Evolutionary conservation across 2,329 filamentous ascomycete species (phyloP).

Genomic region (Paraphoma sp.): DNA sequence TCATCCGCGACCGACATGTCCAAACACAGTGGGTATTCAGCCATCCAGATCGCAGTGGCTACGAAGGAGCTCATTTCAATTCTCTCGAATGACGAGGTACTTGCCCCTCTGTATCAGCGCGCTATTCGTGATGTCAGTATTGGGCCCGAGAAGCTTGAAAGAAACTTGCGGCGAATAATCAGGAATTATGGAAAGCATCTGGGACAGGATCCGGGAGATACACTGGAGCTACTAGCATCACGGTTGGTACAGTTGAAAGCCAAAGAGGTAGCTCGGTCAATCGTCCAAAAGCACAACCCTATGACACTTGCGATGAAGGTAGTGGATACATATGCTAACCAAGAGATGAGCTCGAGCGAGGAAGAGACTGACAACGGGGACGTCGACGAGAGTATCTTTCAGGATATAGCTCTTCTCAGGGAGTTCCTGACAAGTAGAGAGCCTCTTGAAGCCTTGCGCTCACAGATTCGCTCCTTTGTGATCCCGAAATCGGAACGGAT

Average conservation of each 20-base stretch:
- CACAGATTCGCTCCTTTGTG: background rate
- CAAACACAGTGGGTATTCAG: constrained; percentile 8
- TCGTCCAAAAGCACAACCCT: background rate
- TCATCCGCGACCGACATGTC: constrained; percentile 14
- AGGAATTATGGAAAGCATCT: constrained; percentile 10
- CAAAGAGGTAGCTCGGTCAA: background rate
- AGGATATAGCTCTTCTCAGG: background rate
- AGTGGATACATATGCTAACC: no score
- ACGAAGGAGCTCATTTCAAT: constrained; percentile 12
- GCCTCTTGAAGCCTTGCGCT: background rate
- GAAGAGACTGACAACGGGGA: background rate
- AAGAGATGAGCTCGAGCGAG: background rate
- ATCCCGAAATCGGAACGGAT: background rate
- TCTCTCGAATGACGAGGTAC: constrained; percentile 4
- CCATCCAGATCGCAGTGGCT: constrained; percentile 10
- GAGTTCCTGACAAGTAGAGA: background rate
- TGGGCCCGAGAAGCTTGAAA: constrained; percentile 6
- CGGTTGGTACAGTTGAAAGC: background rate
- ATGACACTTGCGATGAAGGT: no score
- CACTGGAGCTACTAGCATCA: constrained; percentile 6
- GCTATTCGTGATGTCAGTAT: constrained; percentile 9
- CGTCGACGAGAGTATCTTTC: background rate
- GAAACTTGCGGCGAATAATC: constrained; percentile 12
- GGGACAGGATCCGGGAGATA: constrained; percentile 8
- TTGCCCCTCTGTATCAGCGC: constrained; percentile 6